Evolutionary conservation across 2,329 filamentous ascomycete species (phyloP).

Genomic region (Colletotrichum sp.): DNA sequence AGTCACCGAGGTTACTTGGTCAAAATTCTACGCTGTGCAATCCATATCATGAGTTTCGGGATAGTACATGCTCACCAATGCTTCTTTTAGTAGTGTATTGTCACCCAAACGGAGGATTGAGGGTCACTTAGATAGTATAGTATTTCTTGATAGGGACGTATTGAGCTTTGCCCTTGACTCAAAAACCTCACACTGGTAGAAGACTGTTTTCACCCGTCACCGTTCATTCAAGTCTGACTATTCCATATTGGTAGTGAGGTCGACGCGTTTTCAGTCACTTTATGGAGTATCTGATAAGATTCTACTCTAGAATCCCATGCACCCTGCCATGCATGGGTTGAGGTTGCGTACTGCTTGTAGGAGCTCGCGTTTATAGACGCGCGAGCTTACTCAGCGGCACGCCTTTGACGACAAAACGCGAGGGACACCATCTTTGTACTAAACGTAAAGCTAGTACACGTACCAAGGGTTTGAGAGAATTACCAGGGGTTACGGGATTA

Average conservation of each 20-base stretch:
- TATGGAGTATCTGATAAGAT: not conserved
- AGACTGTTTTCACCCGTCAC: not conserved
- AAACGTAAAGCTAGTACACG: not conserved
- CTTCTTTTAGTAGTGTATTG: not conserved
- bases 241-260: not conserved
- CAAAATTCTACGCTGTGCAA: not conserved
- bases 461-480: not conserved
- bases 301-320: not conserved
- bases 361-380: not conserved
- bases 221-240: not conserved
- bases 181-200: not conserved
- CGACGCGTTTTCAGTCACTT: not conserved
- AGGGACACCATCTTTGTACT: not conserved
- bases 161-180: not conserved
- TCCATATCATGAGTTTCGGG: not conserved
- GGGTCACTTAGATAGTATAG: not conserved
- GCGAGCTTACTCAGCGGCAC: not conserved
- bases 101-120: not conserved
- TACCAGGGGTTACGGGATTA: not conserved
- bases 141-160: not conserved
- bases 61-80: not conserved
- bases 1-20: not conserved
- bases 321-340: fast-evolving
- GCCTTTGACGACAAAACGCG: not conserved
- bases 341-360: not conserved